Evolutionary conservation across 2,329 filamentous ascomycete species (phyloP).

Genomic region (Aspergillus sp.): DNA sequence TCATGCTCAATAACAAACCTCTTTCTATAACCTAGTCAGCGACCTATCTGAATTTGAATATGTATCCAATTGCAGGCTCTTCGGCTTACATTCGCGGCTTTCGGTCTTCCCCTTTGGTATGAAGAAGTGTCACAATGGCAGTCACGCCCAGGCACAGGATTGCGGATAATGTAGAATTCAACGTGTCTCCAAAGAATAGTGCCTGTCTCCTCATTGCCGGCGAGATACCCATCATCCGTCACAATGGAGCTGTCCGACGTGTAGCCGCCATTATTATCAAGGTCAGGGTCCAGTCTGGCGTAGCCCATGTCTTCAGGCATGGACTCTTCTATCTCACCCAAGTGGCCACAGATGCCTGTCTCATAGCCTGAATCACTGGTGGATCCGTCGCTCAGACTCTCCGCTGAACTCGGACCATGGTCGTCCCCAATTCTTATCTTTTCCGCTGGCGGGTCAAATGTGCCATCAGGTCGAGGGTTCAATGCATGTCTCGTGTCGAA

Average conservation of each 20-base stretch:
- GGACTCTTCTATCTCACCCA: neutral
- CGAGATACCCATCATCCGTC: constrained; percentile 23
- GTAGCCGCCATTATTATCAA: neutral
- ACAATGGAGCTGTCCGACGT: neutral
- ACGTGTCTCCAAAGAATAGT: constrained; percentile 21
- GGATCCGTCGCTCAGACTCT: neutral
- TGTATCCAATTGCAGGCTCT: neutral
- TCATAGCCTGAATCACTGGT: neutral
- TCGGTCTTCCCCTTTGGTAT: constrained; percentile 21
- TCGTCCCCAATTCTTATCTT: neutral
- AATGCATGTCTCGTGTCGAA: neutral
- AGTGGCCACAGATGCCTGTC: neutral
- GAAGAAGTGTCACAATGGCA: constrained; percentile 19
- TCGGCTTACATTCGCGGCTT: constrained; percentile 21
- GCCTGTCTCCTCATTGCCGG: constrained; percentile 15
- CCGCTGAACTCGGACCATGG: neutral
- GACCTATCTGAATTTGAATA: neutral
- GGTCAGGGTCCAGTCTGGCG: neutral
- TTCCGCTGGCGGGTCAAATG: neutral
- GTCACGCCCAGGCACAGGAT: constrained; percentile 10
- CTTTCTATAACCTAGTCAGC: constrained; percentile 17
- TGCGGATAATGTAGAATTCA: constrained; percentile 22
- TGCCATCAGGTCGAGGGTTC: neutral
- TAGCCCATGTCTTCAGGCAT: neutral
- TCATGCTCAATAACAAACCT: constrained; percentile 20